These are phyloP conservation scores for Epichloe amarillans DNA, from an alignment of 2,329 filamentous ascomycete species.

Conservation along the genomic window DNA sequence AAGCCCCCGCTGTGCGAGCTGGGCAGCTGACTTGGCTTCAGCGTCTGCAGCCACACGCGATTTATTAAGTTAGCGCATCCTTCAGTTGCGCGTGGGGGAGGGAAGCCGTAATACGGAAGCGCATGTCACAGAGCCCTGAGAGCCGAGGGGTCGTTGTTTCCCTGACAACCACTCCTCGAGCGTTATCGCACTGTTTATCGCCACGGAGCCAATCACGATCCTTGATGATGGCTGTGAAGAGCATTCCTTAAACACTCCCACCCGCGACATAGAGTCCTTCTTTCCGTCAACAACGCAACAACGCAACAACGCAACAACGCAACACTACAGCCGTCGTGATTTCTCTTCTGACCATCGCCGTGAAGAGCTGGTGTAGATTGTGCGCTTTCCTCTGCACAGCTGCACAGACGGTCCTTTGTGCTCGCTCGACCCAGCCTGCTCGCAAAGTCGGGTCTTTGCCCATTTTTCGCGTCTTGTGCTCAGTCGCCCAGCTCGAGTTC, in stretches of 20 bases:
- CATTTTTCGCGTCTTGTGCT: background rate
- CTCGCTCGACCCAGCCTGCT: background rate
- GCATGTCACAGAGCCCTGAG: too few relatives aligned
- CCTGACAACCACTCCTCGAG: slow-evolving; percentile 1
- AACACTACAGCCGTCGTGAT: background rate
- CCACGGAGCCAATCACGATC: slow-evolving; percentile 5
- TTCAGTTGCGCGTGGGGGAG: background rate
- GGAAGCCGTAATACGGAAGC: background rate
- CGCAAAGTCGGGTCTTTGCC: background rate
- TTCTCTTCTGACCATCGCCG: background rate
- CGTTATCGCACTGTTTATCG: slow-evolving; percentile 4
- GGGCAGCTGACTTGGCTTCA: slow-evolving; percentile 1
- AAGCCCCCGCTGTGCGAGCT: background rate
- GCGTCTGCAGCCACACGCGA: background rate
- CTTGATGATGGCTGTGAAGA: background rate
- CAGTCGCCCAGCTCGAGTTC: background rate
- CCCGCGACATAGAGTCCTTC: background rate
- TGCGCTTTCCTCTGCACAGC: background rate
- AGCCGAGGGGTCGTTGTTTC: slow-evolving; percentile 1
- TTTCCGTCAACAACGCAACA: background rate
- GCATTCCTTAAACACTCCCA: slow-evolving; percentile 8
- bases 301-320: too few relatives aligned
- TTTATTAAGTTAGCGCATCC: background rate
- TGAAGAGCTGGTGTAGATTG: background rate
- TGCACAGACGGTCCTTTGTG: background rate